These are phyloP conservation scores for Ilyonectria destructans DNA, from an alignment of 2,329 filamentous ascomycete genomes.

Conservation along the genomic window DNA sequence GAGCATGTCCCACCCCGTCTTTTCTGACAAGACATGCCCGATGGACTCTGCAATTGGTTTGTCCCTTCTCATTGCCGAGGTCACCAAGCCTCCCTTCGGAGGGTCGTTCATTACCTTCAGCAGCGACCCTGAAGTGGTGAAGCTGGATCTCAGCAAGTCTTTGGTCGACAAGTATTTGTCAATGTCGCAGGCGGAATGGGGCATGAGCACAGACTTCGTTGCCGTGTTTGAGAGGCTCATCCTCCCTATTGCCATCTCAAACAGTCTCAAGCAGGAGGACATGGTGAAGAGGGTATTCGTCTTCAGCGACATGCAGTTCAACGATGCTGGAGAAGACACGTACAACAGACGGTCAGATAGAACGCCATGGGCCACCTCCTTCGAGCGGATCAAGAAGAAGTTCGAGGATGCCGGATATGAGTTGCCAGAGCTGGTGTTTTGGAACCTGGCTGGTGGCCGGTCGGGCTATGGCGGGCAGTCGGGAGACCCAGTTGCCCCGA, in stretches of 20 bases:
- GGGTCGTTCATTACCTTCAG: slow-evolving; percentile 72
- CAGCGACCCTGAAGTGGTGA: slow-evolving; percentile 57
- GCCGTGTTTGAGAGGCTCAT: slow-evolving; percentile 70
- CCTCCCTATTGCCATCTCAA: slow-evolving; percentile 67
- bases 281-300: slow-evolving; percentile 76
- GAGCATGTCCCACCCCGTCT: slow-evolving; percentile 62
- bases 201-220: slow-evolving; percentile 66
- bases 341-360: background rate
- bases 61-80: slow-evolving; percentile 70
- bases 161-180: slow-evolving; percentile 60
- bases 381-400: slow-evolving; percentile 63
- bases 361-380: slow-evolving; percentile 61
- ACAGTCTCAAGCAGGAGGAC: slow-evolving; percentile 68
- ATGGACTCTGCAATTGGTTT: slow-evolving; percentile 71
- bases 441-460: slow-evolving; percentile 69
- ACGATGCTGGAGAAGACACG: slow-evolving; percentile 52
- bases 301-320: slow-evolving; percentile 75
- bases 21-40: slow-evolving; percentile 64
- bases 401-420: slow-evolving; percentile 69
- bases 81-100: slow-evolving; percentile 68
- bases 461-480: slow-evolving; percentile 44
- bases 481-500: slow-evolving; percentile 58
- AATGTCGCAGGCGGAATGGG: slow-evolving; percentile 56
- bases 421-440: slow-evolving; percentile 73
- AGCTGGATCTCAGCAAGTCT: slow-evolving; percentile 56